These are phyloP conservation scores for Phytophthora meadii DNA, from an alignment of 352 stramenopile genomes.

Conservation along the genomic window DNA sequence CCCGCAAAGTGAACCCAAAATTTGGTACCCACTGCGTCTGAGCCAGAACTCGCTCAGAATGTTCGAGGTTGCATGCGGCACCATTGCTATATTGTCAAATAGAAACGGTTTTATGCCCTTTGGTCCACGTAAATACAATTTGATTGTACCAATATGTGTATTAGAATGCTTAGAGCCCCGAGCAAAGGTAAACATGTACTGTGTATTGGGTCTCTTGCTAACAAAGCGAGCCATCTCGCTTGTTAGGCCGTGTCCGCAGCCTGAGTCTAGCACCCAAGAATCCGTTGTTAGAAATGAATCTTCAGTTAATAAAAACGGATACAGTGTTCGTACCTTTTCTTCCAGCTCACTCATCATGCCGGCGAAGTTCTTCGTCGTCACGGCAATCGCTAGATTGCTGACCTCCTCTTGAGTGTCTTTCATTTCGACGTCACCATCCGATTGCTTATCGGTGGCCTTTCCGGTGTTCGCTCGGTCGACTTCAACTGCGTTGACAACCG, in stretches of 20 bases:
- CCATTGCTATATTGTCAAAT: no score
- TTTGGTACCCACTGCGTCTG: no score
- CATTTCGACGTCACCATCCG: background rate
- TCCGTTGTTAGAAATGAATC: slow-evolving; percentile 1
- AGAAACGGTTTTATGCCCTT: no score
- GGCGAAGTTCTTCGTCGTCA: background rate
- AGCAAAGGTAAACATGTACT: no score
- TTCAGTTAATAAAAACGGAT: background rate
- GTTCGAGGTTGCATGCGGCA: no score
- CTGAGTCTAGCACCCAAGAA: slow-evolving; percentile 12
- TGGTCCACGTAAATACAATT: background rate
- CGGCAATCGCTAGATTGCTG: background rate
- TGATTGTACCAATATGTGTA: background rate
- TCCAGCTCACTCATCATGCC: slow-evolving; percentile 3
- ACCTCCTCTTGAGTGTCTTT: background rate
- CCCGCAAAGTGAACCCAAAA: no score
- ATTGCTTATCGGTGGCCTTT: background rate
- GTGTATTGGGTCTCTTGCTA: no score
- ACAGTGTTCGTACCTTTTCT: slow-evolving; percentile 1
- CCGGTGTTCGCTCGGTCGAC: background rate
- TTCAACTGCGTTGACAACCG: background rate
- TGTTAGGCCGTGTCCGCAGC: slow-evolving; percentile 16
- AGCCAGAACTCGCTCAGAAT: no score
- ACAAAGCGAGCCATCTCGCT: no score
- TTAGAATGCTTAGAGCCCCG: no score